phyloP scores from a whole-genome alignment of 78 protist genomes.

The Dictyostelium capitatum region DNA sequence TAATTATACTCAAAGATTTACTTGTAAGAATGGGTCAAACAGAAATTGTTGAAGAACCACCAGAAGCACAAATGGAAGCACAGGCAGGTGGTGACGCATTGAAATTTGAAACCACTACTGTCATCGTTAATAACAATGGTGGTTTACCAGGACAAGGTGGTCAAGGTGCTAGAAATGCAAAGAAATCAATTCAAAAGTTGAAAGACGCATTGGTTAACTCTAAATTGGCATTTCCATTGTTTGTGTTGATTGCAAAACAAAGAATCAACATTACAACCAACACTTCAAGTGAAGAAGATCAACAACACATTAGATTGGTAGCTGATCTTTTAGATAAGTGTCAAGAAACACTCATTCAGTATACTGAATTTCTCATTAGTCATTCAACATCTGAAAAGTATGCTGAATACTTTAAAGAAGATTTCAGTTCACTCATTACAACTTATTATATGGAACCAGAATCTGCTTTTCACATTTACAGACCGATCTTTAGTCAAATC shows the following conservation, averaged over 20 bases:
- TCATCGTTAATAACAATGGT: neutral
- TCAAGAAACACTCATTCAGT: slow-evolving; percentile 83
- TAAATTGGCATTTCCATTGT: slow-evolving; percentile 56
- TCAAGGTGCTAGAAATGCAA: slow-evolving; percentile 22
- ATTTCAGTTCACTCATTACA: slow-evolving; percentile 5
- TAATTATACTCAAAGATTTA: slow-evolving; percentile 64
- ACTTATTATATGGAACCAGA: slow-evolving; percentile 70
- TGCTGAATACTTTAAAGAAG: slow-evolving; percentile 20
- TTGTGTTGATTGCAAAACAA: slow-evolving; percentile 66
- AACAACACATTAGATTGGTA: slow-evolving; percentile 71
- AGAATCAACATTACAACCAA: slow-evolving; percentile 20
- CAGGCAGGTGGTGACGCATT: slow-evolving; percentile 88
- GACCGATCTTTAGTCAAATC: slow-evolving; percentile 11
- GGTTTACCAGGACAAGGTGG: neutral
- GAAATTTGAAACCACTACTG: slow-evolving; percentile 17
- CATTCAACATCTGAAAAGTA: slow-evolving; percentile 5
- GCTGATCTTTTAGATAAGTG: slow-evolving; percentile 86
- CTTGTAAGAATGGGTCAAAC: slow-evolving; percentile 67
- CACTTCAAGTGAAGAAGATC: neutral
- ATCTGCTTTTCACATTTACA: slow-evolving; percentile 60
- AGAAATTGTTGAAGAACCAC: slow-evolving; percentile 76
- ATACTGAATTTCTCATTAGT: slow-evolving; percentile 46
- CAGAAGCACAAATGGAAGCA: slow-evolving; percentile 62
- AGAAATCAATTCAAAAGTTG: slow-evolving; percentile 45
- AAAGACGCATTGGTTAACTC: slow-evolving; percentile 41